A percentile compares a stretch with the other conserved stretches of the same genome.
phyloP scores from a whole-genome alignment of 2,329 filamentous ascomycete genomes.

The Aspergillus sp. region DNA sequence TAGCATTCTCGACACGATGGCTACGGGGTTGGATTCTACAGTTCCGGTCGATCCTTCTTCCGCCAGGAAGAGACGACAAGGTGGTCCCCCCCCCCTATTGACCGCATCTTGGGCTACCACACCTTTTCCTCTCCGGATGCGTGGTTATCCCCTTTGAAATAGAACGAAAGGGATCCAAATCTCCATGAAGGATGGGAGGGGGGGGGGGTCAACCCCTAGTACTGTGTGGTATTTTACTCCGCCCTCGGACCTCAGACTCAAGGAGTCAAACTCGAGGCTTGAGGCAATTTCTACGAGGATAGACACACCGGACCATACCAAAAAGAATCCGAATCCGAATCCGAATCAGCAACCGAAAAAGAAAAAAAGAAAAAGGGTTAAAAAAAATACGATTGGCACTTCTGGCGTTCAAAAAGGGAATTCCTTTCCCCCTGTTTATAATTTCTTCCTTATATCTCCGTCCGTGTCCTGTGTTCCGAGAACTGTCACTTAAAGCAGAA shows the following conservation, averaged over 20 bases:
- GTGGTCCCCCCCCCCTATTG: neutral
- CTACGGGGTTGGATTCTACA: too few relatives aligned
- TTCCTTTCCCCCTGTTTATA: neutral
- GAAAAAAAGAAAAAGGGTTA: too few relatives aligned
- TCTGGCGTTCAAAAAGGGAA: neutral
- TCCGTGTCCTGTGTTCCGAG: neutral
- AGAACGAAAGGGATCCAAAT: neutral
- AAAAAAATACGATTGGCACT: neutral
- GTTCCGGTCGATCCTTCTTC: too few relatives aligned
- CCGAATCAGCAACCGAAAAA: too few relatives aligned
- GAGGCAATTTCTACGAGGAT: neutral
- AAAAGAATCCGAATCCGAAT: neutral
- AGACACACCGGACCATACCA: neutral
- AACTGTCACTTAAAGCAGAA: too few relatives aligned
- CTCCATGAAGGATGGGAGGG: neutral
- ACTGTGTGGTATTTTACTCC: neutral
- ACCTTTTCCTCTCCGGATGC: neutral
- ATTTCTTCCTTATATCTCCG: neutral
- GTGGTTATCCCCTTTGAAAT: neutral
- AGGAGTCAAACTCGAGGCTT: neutral
- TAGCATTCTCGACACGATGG: neutral
- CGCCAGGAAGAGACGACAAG: neutral
- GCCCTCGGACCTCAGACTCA: neutral
- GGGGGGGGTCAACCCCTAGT: neutral
- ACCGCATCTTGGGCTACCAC: slow-evolving; percentile 5